phyloP scores from a whole-genome alignment of 306 rosid species.

The Senna tora region DNA sequence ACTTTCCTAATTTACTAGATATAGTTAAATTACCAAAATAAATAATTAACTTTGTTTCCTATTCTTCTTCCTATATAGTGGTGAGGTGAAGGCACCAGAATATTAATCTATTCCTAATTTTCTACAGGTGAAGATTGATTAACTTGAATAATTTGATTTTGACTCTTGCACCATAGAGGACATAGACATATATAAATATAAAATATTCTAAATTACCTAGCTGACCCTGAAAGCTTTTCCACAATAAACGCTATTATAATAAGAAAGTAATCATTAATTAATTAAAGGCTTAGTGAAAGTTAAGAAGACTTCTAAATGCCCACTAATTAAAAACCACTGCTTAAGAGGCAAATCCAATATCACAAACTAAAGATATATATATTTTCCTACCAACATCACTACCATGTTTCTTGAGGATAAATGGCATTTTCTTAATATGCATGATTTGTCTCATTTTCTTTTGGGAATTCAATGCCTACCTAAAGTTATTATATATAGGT shows the following conservation, averaged over 20 bases:
- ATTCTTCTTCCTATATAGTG: too few species aligned
- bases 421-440: conserved; percentile 7
- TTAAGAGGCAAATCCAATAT: neutral
- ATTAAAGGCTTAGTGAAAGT: conserved; percentile 40
- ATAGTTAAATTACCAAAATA: too few species aligned
- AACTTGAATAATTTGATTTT: conserved; percentile 49
- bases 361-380: neutral
- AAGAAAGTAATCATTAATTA: conserved; percentile 39
- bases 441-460: neutral
- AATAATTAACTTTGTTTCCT: too few species aligned
- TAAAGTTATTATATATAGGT: too few species aligned
- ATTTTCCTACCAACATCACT: conserved; percentile 33
- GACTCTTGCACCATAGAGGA: conserved; percentile 40
- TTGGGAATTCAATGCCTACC: too few species aligned
- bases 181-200: conserved; percentile 30
- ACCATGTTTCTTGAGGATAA: conserved; percentile 31
- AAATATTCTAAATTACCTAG: conserved; percentile 24
- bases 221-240: conserved; percentile 36
- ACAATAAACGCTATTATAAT: conserved; percentile 34
- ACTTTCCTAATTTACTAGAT: too few species aligned
- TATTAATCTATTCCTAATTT: neutral
- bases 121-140: neutral
- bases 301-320: conserved; percentile 33
- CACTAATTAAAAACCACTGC: too few species aligned
- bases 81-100: neutral